Evolutionary conservation across 2,329 filamentous ascomycete genomes (phyloP).

Genomic region (Aspergillus tubingensis): DNA sequence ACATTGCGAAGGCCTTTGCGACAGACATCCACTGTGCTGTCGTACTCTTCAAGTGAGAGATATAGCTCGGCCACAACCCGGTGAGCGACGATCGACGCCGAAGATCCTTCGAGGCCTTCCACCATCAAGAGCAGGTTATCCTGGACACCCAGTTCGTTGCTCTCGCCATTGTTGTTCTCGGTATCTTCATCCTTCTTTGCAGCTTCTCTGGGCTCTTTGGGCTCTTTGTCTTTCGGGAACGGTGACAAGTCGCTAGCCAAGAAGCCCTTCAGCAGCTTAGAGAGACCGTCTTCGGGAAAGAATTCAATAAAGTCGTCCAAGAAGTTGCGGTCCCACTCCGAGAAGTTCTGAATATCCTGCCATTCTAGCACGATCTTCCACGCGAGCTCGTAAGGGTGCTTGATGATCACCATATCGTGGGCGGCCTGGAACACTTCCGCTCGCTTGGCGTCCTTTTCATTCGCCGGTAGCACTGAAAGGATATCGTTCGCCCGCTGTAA

Average conservation of each 20-base stretch:
- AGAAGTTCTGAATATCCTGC: constrained; percentile 73
- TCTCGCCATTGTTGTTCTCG: constrained; percentile 46
- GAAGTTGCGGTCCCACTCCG: constrained; percentile 76
- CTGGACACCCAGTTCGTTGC: constrained; percentile 63
- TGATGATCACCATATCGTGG: constrained; percentile 93
- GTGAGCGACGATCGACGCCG: constrained; percentile 77
- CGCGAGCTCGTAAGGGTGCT: constrained; percentile 82
- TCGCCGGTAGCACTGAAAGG: constrained; percentile 66
- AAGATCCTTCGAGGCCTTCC: constrained; percentile 64
- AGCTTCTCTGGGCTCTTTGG: neutral
- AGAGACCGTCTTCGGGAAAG: constrained; percentile 81
- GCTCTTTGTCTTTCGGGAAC: constrained; percentile 60
- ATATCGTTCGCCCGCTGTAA: constrained; percentile 78
- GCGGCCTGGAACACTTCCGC: constrained; percentile 74
- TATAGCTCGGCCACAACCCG: constrained; percentile 83
- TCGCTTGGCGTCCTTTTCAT: constrained; percentile 70
- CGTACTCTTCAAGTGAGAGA: constrained; percentile 79
- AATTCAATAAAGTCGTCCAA: constrained; percentile 77
- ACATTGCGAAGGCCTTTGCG: constrained; percentile 70
- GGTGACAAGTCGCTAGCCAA: constrained; percentile 81
- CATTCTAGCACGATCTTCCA: constrained; percentile 93
- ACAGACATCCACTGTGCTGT: constrained; percentile 76
- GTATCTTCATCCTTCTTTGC: constrained; percentile 13
- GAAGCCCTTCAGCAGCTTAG: constrained; percentile 79
- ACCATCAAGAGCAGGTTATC: constrained; percentile 81